These are phyloP conservation scores for Haplosporangium sp. DNA, from an alignment of 371 early-diverging fungal genomes.

Conservation along the genomic window DNA sequence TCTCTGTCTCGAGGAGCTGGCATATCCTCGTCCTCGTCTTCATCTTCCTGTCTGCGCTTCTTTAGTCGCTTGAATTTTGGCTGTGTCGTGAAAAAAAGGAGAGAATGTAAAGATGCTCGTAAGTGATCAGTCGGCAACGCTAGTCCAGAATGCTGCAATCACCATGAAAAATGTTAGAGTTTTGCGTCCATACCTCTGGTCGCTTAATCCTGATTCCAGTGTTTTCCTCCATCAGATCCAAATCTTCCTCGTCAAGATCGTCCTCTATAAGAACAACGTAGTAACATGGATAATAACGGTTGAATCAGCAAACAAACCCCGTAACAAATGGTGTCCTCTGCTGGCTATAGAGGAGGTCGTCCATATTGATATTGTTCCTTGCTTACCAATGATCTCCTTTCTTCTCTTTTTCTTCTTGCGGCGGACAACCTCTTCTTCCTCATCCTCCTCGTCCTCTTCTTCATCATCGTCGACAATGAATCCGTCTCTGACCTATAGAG, in stretches of 20 bases:
- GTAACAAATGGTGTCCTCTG: slow-evolving; percentile 51
- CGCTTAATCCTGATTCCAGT: slow-evolving; percentile 73
- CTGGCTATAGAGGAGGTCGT: neutral
- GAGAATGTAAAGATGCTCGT: neutral
- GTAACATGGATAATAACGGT: slow-evolving; percentile 6
- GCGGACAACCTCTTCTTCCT: slow-evolving; percentile 41
- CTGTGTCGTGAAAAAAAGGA: neutral
- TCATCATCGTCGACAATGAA: slow-evolving; percentile 79
- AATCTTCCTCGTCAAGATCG: slow-evolving; percentile 88
- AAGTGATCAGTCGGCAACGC: neutral
- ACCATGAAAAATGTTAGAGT: too few relatives aligned
- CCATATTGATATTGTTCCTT: neutral
- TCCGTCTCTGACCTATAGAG: slow-evolving; percentile 66
- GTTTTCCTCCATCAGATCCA: slow-evolving; percentile 87
- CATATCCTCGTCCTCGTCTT: slow-evolving; percentile 52
- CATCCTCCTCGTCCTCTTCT: slow-evolving; percentile 55
- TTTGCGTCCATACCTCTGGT: slow-evolving; percentile 57
- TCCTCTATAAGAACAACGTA: slow-evolving; percentile 64
- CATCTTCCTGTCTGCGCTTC: slow-evolving; percentile 67
- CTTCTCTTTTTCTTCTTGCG: slow-evolving; percentile 56
- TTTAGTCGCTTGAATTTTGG: slow-evolving; percentile 78
- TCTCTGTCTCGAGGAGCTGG: slow-evolving; percentile 35
- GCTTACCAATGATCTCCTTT: slow-evolving; percentile 61
- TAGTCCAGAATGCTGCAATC: too few relatives aligned
- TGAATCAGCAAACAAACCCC: slow-evolving; percentile 19